A percentile compares a stretch with the other conserved stretches of the same genome.
Conservation (phyloP, 2,329 filamentous ascomycete species). For the Colletotrichum kahawae region DNA sequence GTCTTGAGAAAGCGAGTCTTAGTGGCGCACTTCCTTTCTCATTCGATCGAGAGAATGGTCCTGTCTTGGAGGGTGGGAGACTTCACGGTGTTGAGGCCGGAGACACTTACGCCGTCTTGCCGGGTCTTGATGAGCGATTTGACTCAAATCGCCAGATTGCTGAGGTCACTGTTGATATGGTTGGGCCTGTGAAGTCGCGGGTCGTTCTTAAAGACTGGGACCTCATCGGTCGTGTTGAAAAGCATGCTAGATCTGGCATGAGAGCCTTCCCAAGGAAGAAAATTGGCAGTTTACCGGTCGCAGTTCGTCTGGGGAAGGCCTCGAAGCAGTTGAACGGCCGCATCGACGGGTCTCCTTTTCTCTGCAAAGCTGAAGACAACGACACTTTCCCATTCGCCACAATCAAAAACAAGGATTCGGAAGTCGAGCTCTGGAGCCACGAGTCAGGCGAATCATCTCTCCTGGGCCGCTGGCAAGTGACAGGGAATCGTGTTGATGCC, state of each 20-base stretch:
- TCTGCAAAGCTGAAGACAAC: not conserved
- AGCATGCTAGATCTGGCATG: not conserved
- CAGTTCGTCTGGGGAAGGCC: not conserved
- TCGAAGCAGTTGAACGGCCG: not conserved
- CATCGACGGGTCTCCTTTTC: not conserved
- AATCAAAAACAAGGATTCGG: rapidly evolving
- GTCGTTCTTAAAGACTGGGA: not conserved
- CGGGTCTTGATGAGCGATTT: not conserved
- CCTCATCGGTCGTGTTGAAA: not conserved
- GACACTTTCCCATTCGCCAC: not conserved
- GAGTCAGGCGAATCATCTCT: not conserved
- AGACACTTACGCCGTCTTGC: not conserved
- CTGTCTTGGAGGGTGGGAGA: not conserved
- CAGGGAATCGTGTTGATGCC: not conserved
- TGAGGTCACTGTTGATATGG: rapidly evolving
- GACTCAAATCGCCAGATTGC: not conserved
- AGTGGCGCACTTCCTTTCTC: not conserved
- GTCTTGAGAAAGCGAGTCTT: not conserved
- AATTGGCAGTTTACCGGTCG: not conserved
- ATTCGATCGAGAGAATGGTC: not conserved
- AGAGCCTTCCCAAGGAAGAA: not conserved
- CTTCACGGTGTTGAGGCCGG: not conserved
- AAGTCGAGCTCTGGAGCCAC: not conserved
- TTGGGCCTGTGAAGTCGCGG: not conserved
- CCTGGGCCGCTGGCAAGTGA: not conserved